Conservation (phyloP, 2,329 filamentous ascomycete species). For the Stromatinia cepivora region DNA sequence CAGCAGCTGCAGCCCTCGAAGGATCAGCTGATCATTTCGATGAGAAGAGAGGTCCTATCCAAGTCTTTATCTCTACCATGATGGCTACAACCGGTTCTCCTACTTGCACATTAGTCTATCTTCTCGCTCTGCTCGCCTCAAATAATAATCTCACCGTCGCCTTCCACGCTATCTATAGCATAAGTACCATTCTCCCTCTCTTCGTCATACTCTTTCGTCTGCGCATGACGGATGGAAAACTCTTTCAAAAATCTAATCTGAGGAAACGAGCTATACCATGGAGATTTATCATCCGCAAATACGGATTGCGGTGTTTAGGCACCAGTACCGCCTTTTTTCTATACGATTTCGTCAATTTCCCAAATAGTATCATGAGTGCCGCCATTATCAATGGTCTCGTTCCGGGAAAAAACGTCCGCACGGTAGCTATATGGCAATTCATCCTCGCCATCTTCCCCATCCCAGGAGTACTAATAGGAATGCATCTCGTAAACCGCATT, state of each 20-base stretch:
- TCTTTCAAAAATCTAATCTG: background rate
- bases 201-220: conserved; percentile 41
- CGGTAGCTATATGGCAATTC: conserved; percentile 43
- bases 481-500: conserved; percentile 41
- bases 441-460: conserved; percentile 41
- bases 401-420: conserved; percentile 40
- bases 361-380: conserved; percentile 43
- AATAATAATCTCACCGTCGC: conserved; percentile 40
- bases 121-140: conserved; percentile 42
- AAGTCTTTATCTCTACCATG: conserved; percentile 14
- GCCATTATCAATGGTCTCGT: conserved; percentile 42
- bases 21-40: conserved; percentile 39
- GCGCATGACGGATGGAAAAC: conserved; percentile 37
- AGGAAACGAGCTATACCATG: background rate
- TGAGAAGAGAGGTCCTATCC: background rate
- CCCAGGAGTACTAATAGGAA: conserved; percentile 41
- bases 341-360: conserved; percentile 45
- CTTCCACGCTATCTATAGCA: conserved; percentile 40
- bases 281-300: background rate
- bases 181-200: conserved; percentile 41
- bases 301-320: conserved; percentile 29
- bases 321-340: conserved; percentile 43
- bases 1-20: conserved; percentile 43
- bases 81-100: conserved; percentile 18
- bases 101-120: conserved; percentile 17